Evolutionary conservation across 306 rosid species (phyloP).

Genomic region (Ochetophila trinervis): DNA sequence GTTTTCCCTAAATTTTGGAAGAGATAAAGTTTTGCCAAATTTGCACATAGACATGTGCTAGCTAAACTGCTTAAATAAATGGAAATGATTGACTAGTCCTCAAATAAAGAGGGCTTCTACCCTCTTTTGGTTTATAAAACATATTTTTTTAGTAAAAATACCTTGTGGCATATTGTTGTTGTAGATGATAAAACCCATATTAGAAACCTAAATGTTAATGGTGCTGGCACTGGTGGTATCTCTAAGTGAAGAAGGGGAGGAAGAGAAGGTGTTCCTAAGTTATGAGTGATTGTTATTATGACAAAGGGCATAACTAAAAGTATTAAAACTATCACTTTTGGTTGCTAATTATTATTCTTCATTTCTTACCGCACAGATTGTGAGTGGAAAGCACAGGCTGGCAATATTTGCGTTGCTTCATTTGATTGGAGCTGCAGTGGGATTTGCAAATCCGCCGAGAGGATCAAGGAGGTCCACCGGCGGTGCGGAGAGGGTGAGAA

Average conservation of each 20-base stretch:
- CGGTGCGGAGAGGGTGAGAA: slow-evolving; percentile 62
- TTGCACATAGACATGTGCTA: too few species aligned
- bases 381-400: slow-evolving; percentile 68
- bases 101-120: too few species aligned
- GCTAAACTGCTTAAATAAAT: background rate
- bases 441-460: slow-evolving; percentile 53
- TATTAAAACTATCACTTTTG: background rate
- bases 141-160: too few species aligned
- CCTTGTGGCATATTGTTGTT: background rate
- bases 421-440: slow-evolving; percentile 70
- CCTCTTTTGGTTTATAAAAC: too few species aligned
- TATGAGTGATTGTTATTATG: background rate
- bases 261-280: background rate
- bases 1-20: too few species aligned
- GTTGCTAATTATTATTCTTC: slow-evolving; percentile 10
- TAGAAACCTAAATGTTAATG: too few species aligned
- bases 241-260: background rate
- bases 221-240: too few species aligned
- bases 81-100: background rate
- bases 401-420: slow-evolving; percentile 54
- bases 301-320: background rate
- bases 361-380: slow-evolving; percentile 37
- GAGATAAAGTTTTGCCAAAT: too few species aligned
- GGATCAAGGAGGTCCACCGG: slow-evolving; percentile 60
- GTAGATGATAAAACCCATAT: too few species aligned